These are phyloP conservation scores for Exophiala oligosperma DNA, from an alignment of 2,329 filamentous ascomycete species.

Conservation along the genomic window DNA sequence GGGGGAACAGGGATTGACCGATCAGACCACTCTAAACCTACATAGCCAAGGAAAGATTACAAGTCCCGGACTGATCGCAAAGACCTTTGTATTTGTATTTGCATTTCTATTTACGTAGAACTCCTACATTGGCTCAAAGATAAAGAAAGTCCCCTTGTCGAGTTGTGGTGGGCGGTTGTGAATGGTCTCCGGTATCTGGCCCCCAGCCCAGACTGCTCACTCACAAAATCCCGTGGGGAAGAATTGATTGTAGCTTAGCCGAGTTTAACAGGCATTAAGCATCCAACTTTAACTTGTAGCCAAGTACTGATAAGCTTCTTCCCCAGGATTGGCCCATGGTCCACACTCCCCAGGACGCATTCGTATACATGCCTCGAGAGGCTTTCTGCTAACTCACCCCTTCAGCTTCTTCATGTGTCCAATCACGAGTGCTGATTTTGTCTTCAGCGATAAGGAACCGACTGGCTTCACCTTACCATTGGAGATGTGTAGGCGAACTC, in stretches of 20 bases:
- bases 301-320: constrained; percentile 25
- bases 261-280: constrained; percentile 14
- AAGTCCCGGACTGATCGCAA: too few relatives aligned
- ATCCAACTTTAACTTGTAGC: neutral
- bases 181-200: neutral
- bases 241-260: constrained; percentile 8
- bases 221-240: neutral
- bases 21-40: too few relatives aligned
- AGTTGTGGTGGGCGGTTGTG: neutral
- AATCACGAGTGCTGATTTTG: constrained; percentile 5
- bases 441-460: constrained; percentile 14
- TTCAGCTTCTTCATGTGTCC: constrained; percentile 13
- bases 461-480: constrained; percentile 5
- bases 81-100: too few relatives aligned
- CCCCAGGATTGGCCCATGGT: constrained; percentile 18
- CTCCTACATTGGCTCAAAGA: neutral
- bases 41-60: too few relatives aligned
- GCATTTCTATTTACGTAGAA: neutral
- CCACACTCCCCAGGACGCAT: constrained; percentile 4
- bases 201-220: neutral
- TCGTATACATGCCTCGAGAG: neutral
- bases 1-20: too few relatives aligned
- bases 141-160: neutral
- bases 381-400: neutral
- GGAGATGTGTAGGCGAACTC: neutral